Percentiles rank a stretch among this genome's conserved stretches.
phyloP scores from a whole-genome alignment of 2,329 filamentous ascomycete species.

The Beauveria scarabaeidicola region DNA sequence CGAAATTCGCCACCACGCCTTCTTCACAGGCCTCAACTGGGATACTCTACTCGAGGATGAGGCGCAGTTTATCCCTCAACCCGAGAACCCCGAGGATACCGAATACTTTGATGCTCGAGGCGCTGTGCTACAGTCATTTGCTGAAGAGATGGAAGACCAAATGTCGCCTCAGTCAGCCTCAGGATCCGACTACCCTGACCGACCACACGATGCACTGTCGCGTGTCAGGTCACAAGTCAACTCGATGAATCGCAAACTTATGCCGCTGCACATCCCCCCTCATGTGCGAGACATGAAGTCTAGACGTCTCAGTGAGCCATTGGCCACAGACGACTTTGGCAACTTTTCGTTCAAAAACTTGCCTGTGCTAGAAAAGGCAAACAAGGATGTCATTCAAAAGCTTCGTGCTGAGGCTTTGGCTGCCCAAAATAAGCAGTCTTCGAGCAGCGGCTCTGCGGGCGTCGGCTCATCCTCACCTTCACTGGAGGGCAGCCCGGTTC shows the following conservation, averaged over 20 bases:
- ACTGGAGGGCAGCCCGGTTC: slow-evolving; percentile 75
- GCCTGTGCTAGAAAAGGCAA: slow-evolving; percentile 91
- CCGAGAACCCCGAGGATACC: slow-evolving; percentile 91
- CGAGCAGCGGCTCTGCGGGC: slow-evolving; percentile 31
- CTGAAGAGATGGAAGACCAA: slow-evolving; percentile 90
- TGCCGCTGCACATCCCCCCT: slow-evolving; percentile 92
- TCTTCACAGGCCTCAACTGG: slow-evolving; percentile 87
- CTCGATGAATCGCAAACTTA: slow-evolving; percentile 77
- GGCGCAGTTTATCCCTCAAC: slow-evolving; percentile 86
- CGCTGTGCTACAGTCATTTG: slow-evolving; percentile 84
- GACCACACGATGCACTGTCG: slow-evolving; percentile 90
- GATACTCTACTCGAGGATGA: slow-evolving; percentile 87
- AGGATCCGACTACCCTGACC: slow-evolving; percentile 70
- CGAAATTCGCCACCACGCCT: slow-evolving; percentile 81
- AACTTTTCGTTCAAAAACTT: slow-evolving; percentile 96
- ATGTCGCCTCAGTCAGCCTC: slow-evolving; percentile 63
- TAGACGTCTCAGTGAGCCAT: slow-evolving; percentile 82
- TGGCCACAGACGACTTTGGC: slow-evolving; percentile 85
- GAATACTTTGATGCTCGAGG: slow-evolving; percentile 95
- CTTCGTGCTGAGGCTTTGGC: slow-evolving; percentile 83
- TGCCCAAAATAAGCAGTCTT: slow-evolving; percentile 45
- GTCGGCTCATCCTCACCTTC: slow-evolving; percentile 55
- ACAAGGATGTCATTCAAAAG: slow-evolving; percentile 98
- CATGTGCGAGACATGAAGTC: slow-evolving; percentile 89
- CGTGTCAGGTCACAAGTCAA: slow-evolving; percentile 81